A percentile compares a stretch with the other conserved stretches of the same genome.
These are phyloP conservation scores for Sindora glabra DNA, from an alignment of 306 rosid genomes.

Conservation along the genomic window DNA sequence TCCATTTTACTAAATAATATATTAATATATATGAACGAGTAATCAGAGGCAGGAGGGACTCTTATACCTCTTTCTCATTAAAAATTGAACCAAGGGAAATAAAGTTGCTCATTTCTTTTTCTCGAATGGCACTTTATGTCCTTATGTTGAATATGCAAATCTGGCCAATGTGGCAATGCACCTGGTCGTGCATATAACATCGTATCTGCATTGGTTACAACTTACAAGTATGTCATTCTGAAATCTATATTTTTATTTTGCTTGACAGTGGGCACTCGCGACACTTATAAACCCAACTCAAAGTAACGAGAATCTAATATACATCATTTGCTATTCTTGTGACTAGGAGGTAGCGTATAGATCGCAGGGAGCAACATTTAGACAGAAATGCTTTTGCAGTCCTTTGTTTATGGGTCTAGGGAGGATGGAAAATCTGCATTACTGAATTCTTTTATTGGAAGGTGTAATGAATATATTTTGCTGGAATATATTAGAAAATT, in stretches of 20 bases:
- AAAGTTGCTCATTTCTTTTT: background rate
- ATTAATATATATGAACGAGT: no score
- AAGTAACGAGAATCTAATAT: constrained; percentile 82
- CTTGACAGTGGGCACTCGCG: constrained; percentile 81
- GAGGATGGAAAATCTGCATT: constrained; percentile 87
- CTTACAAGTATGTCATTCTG: no score
- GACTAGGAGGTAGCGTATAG: constrained; percentile 72
- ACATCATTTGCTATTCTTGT: constrained; percentile 72
- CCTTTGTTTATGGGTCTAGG: constrained; percentile 93
- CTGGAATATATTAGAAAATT: no score
- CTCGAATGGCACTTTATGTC: background rate
- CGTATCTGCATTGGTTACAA: background rate
- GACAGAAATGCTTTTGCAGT: constrained; percentile 83
- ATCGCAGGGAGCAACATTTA: constrained; percentile 77
- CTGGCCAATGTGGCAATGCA: background rate
- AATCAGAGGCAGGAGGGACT: background rate
- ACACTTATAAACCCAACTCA: constrained; percentile 72
- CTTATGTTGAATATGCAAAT: background rate
- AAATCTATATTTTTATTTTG: background rate
- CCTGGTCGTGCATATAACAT: no score
- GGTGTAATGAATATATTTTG: constrained; percentile 32
- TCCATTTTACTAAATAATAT: no score
- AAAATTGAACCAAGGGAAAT: background rate
- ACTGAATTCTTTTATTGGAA: constrained; percentile 74
- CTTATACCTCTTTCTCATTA: background rate